Evolutionary conservation across 192 early-diverging fungal species (phyloP).

Genomic region (Diversispora eburnea): DNA sequence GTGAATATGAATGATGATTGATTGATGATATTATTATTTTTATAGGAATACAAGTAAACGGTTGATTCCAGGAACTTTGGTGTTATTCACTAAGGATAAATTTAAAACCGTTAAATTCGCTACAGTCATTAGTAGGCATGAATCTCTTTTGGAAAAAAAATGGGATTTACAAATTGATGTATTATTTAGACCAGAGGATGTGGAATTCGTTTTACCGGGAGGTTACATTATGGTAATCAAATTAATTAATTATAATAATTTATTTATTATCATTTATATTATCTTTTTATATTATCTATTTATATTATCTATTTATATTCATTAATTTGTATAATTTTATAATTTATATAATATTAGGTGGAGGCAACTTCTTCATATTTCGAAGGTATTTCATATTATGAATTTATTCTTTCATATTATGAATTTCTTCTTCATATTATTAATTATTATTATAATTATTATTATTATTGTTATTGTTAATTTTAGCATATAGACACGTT

Average conservation of each 20-base stretch:
- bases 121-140: constrained; percentile 43
- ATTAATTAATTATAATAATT: not conserved
- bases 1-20: too few relatives aligned
- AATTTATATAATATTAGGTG: too few relatives aligned
- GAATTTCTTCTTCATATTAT: not conserved
- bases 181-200: constrained; percentile 29
- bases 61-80: constrained; percentile 51
- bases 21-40: too few relatives aligned
- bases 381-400: constrained; percentile 33
- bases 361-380: constrained; percentile 42
- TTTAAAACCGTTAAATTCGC: constrained; percentile 49
- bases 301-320: constrained; percentile 8
- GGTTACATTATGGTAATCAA: constrained; percentile 20
- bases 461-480: not conserved
- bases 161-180: constrained; percentile 40
- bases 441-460: not conserved
- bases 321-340: not conserved
- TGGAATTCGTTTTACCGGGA: constrained; percentile 20
- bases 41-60: constrained; percentile 43
- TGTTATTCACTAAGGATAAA: constrained; percentile 48
- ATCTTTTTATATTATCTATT: constrained; percentile 1
- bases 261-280: not conserved
- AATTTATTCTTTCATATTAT: not conserved
- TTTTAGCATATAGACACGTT: constrained; percentile 50
- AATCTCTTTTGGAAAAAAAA: constrained; percentile 28